Conservation (phyloP, 352 stramenopile genomes). For the Aphanomyces cochlioides region DNA sequence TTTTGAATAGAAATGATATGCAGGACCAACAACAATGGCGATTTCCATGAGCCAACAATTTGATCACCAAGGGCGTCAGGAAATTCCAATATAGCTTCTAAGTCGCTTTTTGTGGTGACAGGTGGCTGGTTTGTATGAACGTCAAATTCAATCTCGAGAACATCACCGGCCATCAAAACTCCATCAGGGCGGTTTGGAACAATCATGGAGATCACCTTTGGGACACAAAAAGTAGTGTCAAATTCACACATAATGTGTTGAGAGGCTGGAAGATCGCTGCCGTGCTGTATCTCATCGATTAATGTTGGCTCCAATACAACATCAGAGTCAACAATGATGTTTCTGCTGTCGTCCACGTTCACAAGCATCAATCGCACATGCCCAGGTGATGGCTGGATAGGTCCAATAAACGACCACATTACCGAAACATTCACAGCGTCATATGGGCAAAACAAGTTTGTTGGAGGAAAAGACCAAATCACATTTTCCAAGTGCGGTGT, state of each 20-base stretch:
- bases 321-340: not conserved
- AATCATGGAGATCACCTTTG: conserved; percentile 7
- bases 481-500: too few relatives aligned
- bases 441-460: not conserved
- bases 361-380: not conserved
- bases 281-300: too few relatives aligned
- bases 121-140: conserved; percentile 49
- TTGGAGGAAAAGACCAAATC: not conserved
- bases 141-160: conserved; percentile 53
- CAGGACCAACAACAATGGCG: conserved; percentile 43
- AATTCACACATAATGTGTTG: conserved; percentile 12
- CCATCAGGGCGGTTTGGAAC: conserved; percentile 17
- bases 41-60: conserved; percentile 41
- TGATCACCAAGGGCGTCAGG: conserved; percentile 56
- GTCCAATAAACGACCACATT: not conserved
- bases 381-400: not conserved
- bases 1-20: conserved; percentile 39
- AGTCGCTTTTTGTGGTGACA: conserved; percentile 34
- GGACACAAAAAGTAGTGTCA: conserved; percentile 2
- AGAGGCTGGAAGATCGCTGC: too few relatives aligned
- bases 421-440: not conserved
- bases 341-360: not conserved
- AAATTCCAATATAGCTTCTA: conserved; percentile 51
- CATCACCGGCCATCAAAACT: conserved; percentile 42
- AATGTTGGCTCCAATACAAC: not conserved